Evolutionary conservation across 2,329 filamentous ascomycete species (phyloP).

Genomic region (Parafenestella ontariensis): DNA sequence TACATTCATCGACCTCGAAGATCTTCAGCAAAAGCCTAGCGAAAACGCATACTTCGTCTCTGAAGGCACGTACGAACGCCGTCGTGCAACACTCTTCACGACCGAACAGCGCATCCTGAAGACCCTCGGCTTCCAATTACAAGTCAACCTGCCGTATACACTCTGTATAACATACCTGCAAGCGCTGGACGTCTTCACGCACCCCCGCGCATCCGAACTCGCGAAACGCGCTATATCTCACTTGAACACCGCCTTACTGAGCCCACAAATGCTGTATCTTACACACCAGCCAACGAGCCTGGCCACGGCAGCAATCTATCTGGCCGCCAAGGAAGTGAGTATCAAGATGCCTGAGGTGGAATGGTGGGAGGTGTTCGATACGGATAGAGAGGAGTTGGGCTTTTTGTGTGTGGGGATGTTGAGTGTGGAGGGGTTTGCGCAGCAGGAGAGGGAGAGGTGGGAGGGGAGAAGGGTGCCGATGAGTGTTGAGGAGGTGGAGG

Average conservation of each 20-base stretch:
- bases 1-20: slow-evolving; percentile 56
- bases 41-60: slow-evolving; percentile 64
- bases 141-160: slow-evolving; percentile 84
- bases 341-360: slow-evolving; percentile 81
- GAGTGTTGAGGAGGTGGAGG: slow-evolving; percentile 64
- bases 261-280: slow-evolving; percentile 86
- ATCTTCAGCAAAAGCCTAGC: slow-evolving; percentile 28
- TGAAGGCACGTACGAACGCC: slow-evolving; percentile 71
- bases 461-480: slow-evolving; percentile 61
- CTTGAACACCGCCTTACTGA: slow-evolving; percentile 85
- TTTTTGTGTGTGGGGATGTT: slow-evolving; percentile 87
- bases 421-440: slow-evolving; percentile 76
- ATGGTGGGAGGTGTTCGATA: slow-evolving; percentile 99
- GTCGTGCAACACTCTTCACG: slow-evolving; percentile 70
- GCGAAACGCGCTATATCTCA: slow-evolving; percentile 73
- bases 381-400: slow-evolving; percentile 90
- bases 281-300: slow-evolving; percentile 89
- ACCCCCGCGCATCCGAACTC: slow-evolving; percentile 58
- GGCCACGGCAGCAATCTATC: slow-evolving; percentile 88
- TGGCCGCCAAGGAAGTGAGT: slow-evolving; percentile 78
- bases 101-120: slow-evolving; percentile 80
- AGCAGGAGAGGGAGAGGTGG: slow-evolving; percentile 65
- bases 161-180: slow-evolving; percentile 93
- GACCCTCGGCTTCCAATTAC: slow-evolving; percentile 79
- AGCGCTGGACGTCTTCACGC: slow-evolving; percentile 73